Evolutionary conservation across 2,329 filamentous ascomycete species (phyloP).

Genomic region (Sporothrix pseudoabietina): DNA sequence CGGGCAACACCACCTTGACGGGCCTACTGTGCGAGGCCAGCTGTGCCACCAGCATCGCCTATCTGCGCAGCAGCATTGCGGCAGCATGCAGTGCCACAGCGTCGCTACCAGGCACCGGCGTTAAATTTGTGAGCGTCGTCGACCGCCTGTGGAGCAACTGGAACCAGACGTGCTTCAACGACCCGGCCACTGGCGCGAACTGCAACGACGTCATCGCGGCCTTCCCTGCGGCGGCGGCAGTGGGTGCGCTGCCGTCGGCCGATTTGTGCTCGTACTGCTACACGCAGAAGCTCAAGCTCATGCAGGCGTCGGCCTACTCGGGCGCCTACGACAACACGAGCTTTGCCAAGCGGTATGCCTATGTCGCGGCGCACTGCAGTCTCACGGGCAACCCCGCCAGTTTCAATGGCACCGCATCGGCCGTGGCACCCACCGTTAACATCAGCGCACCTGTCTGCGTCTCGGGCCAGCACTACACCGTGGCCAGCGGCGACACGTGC

Average conservation of each 20-base stretch:
- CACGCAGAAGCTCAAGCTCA: conserved; percentile 9
- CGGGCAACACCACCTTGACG: neutral
- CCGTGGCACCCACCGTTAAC: neutral
- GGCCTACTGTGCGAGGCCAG: neutral
- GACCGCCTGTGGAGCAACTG: conserved; percentile 20
- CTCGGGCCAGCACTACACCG: neutral
- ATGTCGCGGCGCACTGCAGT: neutral
- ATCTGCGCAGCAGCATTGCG: neutral
- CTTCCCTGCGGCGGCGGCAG: neutral
- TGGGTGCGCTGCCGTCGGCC: neutral
- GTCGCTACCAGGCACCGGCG: neutral
- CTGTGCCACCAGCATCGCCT: neutral
- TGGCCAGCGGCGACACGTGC: neutral
- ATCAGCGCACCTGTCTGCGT: neutral
- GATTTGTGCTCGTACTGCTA: conserved; percentile 16
- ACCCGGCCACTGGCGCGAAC: conserved; percentile 1
- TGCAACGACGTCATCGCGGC: conserved; percentile 1
- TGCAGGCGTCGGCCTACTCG: conserved; percentile 12
- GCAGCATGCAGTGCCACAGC: neutral
- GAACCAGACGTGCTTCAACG: conserved; percentile 13
- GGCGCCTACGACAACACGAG: conserved; percentile 14
- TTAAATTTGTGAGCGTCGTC: conserved; percentile 9
- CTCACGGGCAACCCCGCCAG: neutral
- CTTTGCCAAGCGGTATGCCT: conserved; percentile 1
- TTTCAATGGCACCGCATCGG: neutral